Evolutionary conservation across 2,329 filamentous ascomycete species (phyloP), one percentile per base, ranked within the genome.

Genomic region (Mycosphaerella sp.): DNA sequence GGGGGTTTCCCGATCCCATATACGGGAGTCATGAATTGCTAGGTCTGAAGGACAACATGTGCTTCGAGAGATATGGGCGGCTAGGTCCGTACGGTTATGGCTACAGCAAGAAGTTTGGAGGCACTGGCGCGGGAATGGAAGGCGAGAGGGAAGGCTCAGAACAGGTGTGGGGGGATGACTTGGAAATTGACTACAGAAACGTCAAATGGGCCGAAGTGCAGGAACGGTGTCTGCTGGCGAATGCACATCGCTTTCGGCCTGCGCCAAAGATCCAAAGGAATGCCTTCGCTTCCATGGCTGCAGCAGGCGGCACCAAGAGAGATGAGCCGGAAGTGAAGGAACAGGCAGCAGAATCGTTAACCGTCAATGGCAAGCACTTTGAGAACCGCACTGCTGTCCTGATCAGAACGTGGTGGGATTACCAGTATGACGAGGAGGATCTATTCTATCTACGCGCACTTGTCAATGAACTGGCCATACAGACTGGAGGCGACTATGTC

Each of bases 81-180:
- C 80, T 93, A 27, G 90, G 88, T 0, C 87, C 91, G 0, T 98
- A 98, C 61, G 91, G 91, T 0, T 81, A 89, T 55, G 91, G 91
- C 7, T 97, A 97, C 68, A 87, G 86, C 28, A 74, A 79, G 30
- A 82, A 82, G 52, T 82, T 79, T 57, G 91, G 91, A 10, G 91
- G 91, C 1, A 82, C 86, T 21, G 89, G 91, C 4, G 83, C 87
- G n/a, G 90, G 88, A 9, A 80, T 94, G 68, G 83, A 89, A 62
- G 89, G 89, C 17, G 87, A 96, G 56, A 82, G 78, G 44, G 86
- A 93, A 58, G 90, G 89, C 3, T 78, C 82, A n/a, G 85, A 90
- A 37, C 74, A 79, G 17, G 84, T 95, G 7, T 96, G 90, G 89
- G 75, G 80, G 10, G 76, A 81, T 41, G 73, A 75, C 3, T 76